Base-by-base conservation (phyloP, 192 early-diverging fungal species). In the Mortierella alpina region DNA sequence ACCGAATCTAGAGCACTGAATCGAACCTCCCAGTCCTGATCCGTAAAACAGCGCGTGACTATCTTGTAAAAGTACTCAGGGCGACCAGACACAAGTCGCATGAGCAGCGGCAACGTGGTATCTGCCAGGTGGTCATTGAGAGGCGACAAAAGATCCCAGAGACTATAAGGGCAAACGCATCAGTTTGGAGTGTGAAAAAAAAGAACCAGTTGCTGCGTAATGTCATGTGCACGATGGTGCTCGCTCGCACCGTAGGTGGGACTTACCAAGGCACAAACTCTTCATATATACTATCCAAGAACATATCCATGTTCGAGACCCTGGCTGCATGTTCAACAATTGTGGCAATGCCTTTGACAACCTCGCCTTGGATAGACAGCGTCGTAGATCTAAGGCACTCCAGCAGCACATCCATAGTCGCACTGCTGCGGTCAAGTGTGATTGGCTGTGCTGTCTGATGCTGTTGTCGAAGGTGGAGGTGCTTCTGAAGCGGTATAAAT, bases 1-100 rank as follows among this genome's bases (percentile, higher is more conserved):
- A 88, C 77, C 11, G 88, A 70, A 70, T 90, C 89, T 15, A 90
- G 60, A 1, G 83, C 86, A 20, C 75, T 68, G 58, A 85, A 90
- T 47, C 87, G 75, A 11, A 84, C 59, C 82, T 88, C 85, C 89
- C 89, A 90, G 10, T 83, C 83, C 4, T 45, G 48, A 63, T 86
- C 73, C 40, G 84, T 78, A 51, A 90, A 88, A 17, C 80, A 55
- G 42, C 75, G 76, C 22, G 82, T 50, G 41, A 88, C 84, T 22
- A 66, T 88, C 2, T 82, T 76, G 62, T 85, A 85, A 44, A 90
- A 86, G 46, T 66, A 74, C 1, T 54, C 23, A 10, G 82, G 76
- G 59, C 76, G 84, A 20, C 73, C 31, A 56, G 70, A 78, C 7
- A 84, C 48, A 6, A 88, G 61, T 47, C 72, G 85, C 77, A 90